phyloP scores from a whole-genome alignment of 78 protist genomes.

The Dictyostelium capitatum region DNA sequence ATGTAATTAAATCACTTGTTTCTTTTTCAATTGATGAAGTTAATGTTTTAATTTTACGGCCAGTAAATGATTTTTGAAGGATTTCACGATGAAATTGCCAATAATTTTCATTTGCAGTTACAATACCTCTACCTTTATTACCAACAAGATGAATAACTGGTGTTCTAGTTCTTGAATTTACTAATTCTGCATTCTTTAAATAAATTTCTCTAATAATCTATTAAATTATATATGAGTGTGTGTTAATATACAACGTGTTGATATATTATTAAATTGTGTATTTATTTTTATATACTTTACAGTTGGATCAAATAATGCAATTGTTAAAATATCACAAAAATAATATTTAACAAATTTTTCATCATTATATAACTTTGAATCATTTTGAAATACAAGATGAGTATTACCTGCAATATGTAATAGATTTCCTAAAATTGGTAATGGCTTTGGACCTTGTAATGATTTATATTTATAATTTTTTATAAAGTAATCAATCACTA shows the following conservation, averaged over 20 bases:
- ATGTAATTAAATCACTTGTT: neutral
- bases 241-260: too few relatives aligned
- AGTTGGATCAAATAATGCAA: neutral
- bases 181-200: neutral
- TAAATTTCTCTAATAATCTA: neutral
- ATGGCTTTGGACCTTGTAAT: neutral
- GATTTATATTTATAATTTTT: neutral
- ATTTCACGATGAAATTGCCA: constrained; percentile 12
- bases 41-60: constrained; percentile 3
- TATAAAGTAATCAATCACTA: neutral
- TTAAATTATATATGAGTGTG: too few relatives aligned
- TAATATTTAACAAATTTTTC: neutral
- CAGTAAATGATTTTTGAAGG: neutral
- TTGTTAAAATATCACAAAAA: neutral
- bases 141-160: neutral
- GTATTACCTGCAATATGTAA: neutral
- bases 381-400: neutral
- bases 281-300: neutral
- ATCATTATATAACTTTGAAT: neutral
- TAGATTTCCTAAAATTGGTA: neutral
- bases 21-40: neutral
- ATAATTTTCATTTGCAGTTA: neutral
- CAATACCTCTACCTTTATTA: neutral
- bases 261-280: too few relatives aligned
- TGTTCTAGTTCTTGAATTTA: neutral